phyloP scores from a whole-genome alignment of 768 basidiomycete species.

The Calocybe cyanea region DNA sequence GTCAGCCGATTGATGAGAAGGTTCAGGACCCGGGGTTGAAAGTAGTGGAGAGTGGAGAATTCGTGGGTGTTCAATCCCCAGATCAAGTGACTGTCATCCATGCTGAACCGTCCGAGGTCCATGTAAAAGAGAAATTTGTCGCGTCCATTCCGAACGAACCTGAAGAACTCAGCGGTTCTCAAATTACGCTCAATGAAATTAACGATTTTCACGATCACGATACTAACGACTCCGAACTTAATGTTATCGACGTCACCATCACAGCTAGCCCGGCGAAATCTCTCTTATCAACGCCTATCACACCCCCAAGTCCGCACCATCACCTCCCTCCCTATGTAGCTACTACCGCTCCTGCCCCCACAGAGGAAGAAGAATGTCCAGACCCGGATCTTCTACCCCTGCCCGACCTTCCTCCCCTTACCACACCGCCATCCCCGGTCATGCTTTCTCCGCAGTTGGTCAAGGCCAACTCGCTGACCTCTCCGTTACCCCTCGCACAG shows the following conservation, averaged over 20 bases:
- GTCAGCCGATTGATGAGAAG: no score
- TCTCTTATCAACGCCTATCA: slow-evolving; percentile 9
- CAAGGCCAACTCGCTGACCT: background rate
- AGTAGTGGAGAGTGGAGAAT: background rate
- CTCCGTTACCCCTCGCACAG: slow-evolving; percentile 18
- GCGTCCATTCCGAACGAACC: background rate
- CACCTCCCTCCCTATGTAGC: slow-evolving; percentile 1
- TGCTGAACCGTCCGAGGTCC: slow-evolving; percentile 6
- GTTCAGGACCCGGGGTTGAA: background rate
- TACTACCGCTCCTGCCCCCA: background rate
- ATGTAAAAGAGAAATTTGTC: slow-evolving; percentile 3
- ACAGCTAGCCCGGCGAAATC: slow-evolving; percentile 3
- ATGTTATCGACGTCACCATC: background rate
- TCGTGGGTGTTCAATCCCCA: slow-evolving; percentile 2
- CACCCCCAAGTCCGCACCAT: slow-evolving; percentile 6
- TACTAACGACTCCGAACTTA: background rate
- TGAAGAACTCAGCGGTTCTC: background rate
- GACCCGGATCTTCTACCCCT: slow-evolving; percentile 44
- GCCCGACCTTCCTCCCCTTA: slow-evolving; percentile 18
- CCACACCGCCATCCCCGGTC: slow-evolving; percentile 15
- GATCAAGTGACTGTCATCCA: slow-evolving; percentile 6
- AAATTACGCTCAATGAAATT: slow-evolving; percentile 9
- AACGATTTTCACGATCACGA: slow-evolving; percentile 13
- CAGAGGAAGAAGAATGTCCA: slow-evolving; percentile 23
- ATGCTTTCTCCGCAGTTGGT: slow-evolving; percentile 7